Conservation (phyloP, 768 basidiomycete species). For the Coprinopsis strossmayeri region DNA sequence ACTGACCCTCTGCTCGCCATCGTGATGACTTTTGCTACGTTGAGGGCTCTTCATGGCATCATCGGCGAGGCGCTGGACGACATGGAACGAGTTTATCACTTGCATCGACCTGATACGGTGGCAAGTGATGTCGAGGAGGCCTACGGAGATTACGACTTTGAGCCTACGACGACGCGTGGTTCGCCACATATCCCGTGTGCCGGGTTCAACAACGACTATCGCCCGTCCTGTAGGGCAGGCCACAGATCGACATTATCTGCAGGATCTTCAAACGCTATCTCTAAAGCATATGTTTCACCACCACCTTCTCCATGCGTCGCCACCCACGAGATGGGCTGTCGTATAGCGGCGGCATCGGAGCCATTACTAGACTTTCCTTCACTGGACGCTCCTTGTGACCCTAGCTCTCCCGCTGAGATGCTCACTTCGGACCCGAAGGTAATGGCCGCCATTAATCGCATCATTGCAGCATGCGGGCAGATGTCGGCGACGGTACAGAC, state of each 20-base stretch:
- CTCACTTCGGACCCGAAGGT: constrained; percentile 57
- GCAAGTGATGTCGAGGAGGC: constrained; percentile 6
- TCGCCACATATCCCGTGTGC: not conserved
- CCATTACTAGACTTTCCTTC: constrained; percentile 48
- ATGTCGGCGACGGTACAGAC: constrained; percentile 56
- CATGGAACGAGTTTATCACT: constrained; percentile 53
- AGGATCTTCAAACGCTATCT: constrained; percentile 10
- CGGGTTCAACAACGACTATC: no score
- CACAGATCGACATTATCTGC: not conserved
- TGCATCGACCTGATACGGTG: constrained; percentile 16
- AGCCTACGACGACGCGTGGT: constrained; percentile 6
- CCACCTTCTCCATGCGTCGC: constrained; percentile 25
- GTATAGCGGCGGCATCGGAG: constrained; percentile 2
- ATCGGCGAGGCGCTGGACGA: constrained; percentile 65
- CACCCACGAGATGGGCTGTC: constrained; percentile 6
- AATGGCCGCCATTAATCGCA: constrained; percentile 51
- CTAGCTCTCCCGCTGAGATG: constrained; percentile 42
- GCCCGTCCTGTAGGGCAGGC: not conserved
- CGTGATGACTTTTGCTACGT: constrained; percentile 53
- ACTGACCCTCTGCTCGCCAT: not conserved
- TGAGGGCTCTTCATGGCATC: constrained; percentile 58
- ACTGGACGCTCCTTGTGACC: constrained; percentile 40
- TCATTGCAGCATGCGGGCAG: constrained; percentile 67
- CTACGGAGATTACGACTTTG: constrained; percentile 12
- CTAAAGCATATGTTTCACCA: constrained; percentile 25